These are phyloP conservation scores for Picea mariana DNA, from an alignment of 83 land plant genomes.

Conservation along the genomic window DNA sequence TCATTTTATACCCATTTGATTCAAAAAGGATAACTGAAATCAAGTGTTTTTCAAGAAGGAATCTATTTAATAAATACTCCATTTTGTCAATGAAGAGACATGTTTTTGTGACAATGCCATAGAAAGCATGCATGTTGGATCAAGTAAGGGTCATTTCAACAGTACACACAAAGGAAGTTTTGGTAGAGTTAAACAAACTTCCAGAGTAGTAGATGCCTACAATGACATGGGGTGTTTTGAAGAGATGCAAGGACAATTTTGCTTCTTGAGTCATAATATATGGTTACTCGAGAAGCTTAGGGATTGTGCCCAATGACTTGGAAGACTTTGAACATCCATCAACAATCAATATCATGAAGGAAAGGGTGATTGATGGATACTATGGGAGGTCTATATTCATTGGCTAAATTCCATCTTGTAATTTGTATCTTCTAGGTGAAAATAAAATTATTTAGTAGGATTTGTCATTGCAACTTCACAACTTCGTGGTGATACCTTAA, in stretches of 20 bases:
- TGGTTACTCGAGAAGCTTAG: conserved; percentile 54
- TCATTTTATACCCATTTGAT: neutral
- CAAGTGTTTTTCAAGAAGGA: neutral
- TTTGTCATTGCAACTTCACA: no score
- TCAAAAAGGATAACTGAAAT: neutral
- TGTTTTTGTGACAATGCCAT: neutral
- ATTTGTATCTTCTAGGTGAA: no score
- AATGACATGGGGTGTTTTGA: conserved; percentile 72
- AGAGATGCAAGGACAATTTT: conserved; percentile 40
- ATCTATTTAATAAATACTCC: neutral
- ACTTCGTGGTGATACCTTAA: no score
- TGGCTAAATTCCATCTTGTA: no score
- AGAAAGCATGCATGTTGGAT: neutral
- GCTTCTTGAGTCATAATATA: conserved; percentile 42
- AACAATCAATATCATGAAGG: conserved; percentile 69
- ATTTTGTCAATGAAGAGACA: neutral
- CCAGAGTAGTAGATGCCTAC: conserved; percentile 61
- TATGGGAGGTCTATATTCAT: no score
- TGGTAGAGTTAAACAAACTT: conserved; percentile 24
- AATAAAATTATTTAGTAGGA: no score
- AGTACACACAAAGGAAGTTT: no score
- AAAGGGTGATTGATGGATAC: conserved; percentile 29
- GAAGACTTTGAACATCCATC: conserved; percentile 73
- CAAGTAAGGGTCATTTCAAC: conserved; percentile 10
- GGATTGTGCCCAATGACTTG: conserved; percentile 66